phyloP scores from a whole-genome alignment of 306 rosid species.

The Carpinus viminea region DNA sequence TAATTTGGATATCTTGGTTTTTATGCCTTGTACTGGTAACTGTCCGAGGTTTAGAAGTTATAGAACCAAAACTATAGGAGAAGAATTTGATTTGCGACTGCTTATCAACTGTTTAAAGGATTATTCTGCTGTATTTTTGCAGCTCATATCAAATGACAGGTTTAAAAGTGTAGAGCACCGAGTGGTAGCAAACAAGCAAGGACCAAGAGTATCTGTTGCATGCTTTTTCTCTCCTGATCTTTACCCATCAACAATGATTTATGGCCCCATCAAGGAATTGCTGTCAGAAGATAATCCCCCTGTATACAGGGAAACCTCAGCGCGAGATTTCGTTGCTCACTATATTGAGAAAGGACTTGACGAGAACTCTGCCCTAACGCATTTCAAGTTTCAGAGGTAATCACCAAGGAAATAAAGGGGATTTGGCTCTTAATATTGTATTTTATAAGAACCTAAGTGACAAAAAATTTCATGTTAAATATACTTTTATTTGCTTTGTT shows the following conservation, averaged over 20 bases:
- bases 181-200: slow-evolving; percentile 37
- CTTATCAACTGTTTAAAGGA: background rate
- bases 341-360: slow-evolving; percentile 43
- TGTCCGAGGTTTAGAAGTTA: background rate
- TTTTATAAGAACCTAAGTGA: background rate
- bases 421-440: background rate
- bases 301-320: slow-evolving; percentile 32
- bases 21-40: background rate
- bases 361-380: slow-evolving; percentile 37
- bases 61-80: background rate
- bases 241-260: slow-evolving; percentile 23
- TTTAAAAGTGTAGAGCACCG: slow-evolving; percentile 51
- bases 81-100: background rate
- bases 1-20: background rate
- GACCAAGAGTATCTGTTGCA: slow-evolving; percentile 44
- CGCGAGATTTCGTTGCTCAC: slow-evolving; percentile 31
- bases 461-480: background rate
- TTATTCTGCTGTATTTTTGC: slow-evolving; percentile 7
- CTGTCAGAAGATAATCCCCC: slow-evolving; percentile 45
- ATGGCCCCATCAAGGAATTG: slow-evolving; percentile 50
- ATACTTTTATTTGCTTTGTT: background rate
- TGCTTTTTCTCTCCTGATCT: slow-evolving; percentile 40
- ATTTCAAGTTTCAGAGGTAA: slow-evolving; percentile 26
- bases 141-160: slow-evolving; percentile 50
- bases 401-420: background rate